phyloP scores from a whole-genome alignment of 257 asterid species.

The Lithospermum erythrorhizon region DNA sequence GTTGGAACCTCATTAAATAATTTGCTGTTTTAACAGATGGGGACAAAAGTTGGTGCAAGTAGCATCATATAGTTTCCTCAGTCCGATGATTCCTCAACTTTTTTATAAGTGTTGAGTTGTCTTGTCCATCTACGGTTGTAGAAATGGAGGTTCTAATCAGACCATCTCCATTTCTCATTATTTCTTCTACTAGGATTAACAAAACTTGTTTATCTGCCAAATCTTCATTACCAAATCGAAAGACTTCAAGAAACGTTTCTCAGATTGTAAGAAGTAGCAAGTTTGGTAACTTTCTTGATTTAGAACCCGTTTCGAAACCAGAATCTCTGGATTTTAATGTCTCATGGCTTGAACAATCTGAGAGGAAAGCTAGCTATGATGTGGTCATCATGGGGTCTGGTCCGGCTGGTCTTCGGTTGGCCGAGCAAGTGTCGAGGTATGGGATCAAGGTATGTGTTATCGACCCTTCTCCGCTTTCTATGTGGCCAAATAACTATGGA shows the following conservation, averaged over 20 bases:
- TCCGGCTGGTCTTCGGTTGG: constrained; percentile 82
- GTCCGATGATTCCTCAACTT: neutral
- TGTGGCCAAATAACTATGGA: constrained; percentile 91
- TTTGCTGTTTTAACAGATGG: neutral
- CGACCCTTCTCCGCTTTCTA: constrained; percentile 83
- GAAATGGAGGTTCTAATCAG: neutral
- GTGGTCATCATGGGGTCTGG: constrained; percentile 81
- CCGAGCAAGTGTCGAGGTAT: constrained; percentile 55
- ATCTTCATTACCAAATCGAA: constrained; percentile 18
- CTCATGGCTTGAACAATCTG: constrained; percentile 46
- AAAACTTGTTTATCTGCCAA: constrained; percentile 10
- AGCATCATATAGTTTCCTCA: neutral
- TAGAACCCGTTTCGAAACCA: constrained; percentile 54
- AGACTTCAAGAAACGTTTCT: constrained; percentile 15
- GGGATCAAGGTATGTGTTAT: constrained; percentile 77
- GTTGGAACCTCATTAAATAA: neutral
- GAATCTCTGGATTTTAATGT: constrained; percentile 41
- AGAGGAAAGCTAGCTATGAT: constrained; percentile 38
- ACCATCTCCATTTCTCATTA: neutral
- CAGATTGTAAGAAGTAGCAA: constrained; percentile 20
- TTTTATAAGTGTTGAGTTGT: neutral
- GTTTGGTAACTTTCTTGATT: constrained; percentile 47
- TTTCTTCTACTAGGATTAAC: constrained; percentile 12
- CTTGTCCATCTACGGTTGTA: neutral
- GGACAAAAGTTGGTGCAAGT: neutral